Evolutionary conservation across 768 basidiomycete species (phyloP).

Genomic region (Leccinum obscurum): DNA sequence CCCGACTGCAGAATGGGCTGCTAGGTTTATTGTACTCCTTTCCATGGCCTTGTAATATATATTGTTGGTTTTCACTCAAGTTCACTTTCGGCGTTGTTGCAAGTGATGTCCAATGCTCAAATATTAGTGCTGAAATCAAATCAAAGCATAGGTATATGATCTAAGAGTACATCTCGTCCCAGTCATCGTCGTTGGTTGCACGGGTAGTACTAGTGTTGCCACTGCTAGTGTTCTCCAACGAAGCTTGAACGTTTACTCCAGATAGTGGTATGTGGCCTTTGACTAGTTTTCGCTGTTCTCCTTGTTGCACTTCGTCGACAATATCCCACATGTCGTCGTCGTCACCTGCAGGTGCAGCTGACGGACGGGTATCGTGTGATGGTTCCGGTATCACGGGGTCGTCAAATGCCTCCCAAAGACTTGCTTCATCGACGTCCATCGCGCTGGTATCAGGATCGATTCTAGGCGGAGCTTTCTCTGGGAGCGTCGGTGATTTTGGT

Average conservation of each 20-base stretch:
- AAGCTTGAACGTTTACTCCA: constrained; percentile 20
- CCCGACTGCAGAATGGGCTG: background rate
- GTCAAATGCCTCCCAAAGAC: constrained; percentile 35
- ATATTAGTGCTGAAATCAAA: background rate
- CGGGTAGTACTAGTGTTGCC: constrained; percentile 10
- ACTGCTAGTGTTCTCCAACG: constrained; percentile 10
- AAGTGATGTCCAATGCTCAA: background rate
- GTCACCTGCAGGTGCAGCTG: constrained; percentile 30
- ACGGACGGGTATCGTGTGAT: constrained; percentile 1
- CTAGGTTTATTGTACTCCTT: background rate
- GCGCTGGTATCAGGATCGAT: constrained; percentile 6
- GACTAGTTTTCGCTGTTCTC: constrained; percentile 6
- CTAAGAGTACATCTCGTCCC: constrained; percentile 66
- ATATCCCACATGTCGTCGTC: constrained; percentile 78
- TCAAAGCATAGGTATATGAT: background rate
- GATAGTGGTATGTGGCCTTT: constrained; percentile 25
- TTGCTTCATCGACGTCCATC: constrained; percentile 41
- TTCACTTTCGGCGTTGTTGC: background rate
- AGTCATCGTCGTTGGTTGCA: constrained; percentile 50
- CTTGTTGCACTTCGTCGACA: constrained; percentile 53
- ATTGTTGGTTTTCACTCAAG: background rate
- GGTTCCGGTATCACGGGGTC: constrained; percentile 8
- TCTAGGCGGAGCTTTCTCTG: constrained; percentile 9
- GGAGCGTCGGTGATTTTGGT: constrained; percentile 3
- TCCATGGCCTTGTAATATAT: background rate